Conservation (phyloP, 2,329 filamentous ascomycete species). For the Hypoxylon sp. region DNA sequence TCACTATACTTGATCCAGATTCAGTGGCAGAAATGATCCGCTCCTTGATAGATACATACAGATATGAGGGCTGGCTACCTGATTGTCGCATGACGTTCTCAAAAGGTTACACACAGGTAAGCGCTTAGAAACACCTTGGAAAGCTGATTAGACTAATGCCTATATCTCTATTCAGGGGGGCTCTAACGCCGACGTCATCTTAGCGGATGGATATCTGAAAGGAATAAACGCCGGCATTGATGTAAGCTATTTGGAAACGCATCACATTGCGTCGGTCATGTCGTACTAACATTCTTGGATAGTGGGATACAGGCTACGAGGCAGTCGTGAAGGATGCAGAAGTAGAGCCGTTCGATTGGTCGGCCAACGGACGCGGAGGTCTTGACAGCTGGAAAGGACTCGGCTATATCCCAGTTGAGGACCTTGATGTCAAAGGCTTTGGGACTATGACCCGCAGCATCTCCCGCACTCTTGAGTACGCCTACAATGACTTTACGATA, state of each 20-base stretch:
- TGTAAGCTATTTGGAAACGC: slow-evolving; percentile 41
- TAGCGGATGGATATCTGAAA: slow-evolving; percentile 78
- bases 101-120: slow-evolving; percentile 77
- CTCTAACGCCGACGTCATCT: slow-evolving; percentile 79
- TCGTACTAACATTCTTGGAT: slow-evolving; percentile 33
- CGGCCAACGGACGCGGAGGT: slow-evolving; percentile 78
- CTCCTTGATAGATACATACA: slow-evolving; percentile 80
- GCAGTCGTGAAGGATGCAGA: slow-evolving; percentile 82
- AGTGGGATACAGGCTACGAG: slow-evolving; percentile 78
- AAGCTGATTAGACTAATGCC: not conserved
- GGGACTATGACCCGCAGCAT: slow-evolving; percentile 79
- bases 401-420: slow-evolving; percentile 79
- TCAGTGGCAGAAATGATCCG: slow-evolving; percentile 77
- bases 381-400: slow-evolving; percentile 79
- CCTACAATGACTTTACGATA: slow-evolving; percentile 82
- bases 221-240: slow-evolving; percentile 72
- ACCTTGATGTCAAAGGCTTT: slow-evolving; percentile 76
- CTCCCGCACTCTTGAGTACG: slow-evolving; percentile 82
- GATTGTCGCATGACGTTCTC: slow-evolving; percentile 84
- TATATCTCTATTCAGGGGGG: slow-evolving; percentile 68
- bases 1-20: slow-evolving; percentile 76
- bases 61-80: slow-evolving; percentile 78
- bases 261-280: not conserved
- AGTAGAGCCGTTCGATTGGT: slow-evolving; percentile 78
- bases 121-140: not conserved